phyloP scores from a whole-genome alignment of 139 green algal genomes.

The Zygnema circumcarinatum region DNA sequence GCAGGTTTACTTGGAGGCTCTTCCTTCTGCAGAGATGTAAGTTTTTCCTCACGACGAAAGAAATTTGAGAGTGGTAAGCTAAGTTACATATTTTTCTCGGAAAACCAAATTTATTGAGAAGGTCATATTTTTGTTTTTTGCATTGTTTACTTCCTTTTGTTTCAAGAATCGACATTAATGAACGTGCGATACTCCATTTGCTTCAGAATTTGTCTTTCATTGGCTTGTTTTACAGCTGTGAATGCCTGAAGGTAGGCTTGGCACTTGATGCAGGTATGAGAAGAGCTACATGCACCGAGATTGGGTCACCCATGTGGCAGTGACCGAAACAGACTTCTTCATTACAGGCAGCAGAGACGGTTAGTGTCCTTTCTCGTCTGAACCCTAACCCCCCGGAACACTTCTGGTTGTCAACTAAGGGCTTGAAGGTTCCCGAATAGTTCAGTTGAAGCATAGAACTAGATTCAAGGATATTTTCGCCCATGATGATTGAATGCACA shows the following conservation, averaged over 20 bases:
- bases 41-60: too few species aligned
- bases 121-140: constrained; percentile 22
- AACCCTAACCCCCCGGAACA: too few species aligned
- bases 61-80: not conserved
- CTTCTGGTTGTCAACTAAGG: too few species aligned
- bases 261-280: constrained; percentile 73
- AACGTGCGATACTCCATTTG: not conserved
- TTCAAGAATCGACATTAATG: not conserved
- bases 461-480: too few species aligned
- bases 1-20: constrained; percentile 55
- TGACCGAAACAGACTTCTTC: constrained; percentile 68
- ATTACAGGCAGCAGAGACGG: constrained; percentile 62
- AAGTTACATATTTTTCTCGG: not conserved
- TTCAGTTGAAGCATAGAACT: too few species aligned
- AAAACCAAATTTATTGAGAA: constrained; percentile 3
- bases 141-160: constrained; percentile 6
- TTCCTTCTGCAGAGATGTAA: constrained; percentile 61
- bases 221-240: not conserved
- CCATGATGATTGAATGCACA: too few species aligned
- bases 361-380: constrained; percentile 25
- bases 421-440: too few species aligned
- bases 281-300: constrained; percentile 98
- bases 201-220: constrained; percentile 6
- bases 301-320: constrained; percentile 84
- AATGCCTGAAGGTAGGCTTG: not conserved